Percentiles rank a stretch among this genome's conserved stretches.
phyloP scores from a whole-genome alignment of 2,329 filamentous ascomycete species.

The Lecanosticta acicola region DNA sequence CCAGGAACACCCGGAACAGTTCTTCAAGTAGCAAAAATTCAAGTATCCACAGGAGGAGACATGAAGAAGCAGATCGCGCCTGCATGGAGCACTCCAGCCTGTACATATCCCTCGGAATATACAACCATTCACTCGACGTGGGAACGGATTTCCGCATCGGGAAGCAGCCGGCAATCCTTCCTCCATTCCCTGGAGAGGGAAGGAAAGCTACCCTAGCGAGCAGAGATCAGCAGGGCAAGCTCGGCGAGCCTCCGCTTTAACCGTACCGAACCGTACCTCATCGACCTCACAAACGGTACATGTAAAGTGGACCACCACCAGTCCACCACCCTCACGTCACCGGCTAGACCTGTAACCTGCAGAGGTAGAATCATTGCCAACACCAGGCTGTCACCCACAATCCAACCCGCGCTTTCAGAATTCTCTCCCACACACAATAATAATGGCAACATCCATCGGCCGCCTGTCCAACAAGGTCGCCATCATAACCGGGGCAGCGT shows the following conservation, averaged over 20 bases:
- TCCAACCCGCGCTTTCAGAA: not conserved
- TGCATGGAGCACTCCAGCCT: no score
- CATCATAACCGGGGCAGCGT: conserved; percentile 30
- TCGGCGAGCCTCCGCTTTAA: not conserved
- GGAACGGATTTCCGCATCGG: not conserved
- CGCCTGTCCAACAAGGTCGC: conserved; percentile 28
- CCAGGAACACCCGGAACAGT: no score
- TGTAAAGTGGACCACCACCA: not conserved
- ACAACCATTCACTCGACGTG: not conserved
- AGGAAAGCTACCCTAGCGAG: not conserved
- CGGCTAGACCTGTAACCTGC: not conserved
- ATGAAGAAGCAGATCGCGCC: no score
- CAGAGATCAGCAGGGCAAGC: not conserved
- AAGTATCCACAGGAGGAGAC: no score
- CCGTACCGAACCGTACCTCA: not conserved
- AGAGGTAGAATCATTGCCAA: not conserved
- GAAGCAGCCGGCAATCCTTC: not conserved
- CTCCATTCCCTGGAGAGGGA: not conserved
- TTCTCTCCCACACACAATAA: not conserved
- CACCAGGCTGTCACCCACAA: not conserved
- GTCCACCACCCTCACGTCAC: not conserved
- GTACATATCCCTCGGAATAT: no score
- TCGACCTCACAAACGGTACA: not conserved
- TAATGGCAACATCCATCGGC: conserved; percentile 2
- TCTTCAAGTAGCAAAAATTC: no score